Evolutionary conservation across 768 basidiomycete genomes (phyloP).

Genomic region (Boletellus ananas): DNA sequence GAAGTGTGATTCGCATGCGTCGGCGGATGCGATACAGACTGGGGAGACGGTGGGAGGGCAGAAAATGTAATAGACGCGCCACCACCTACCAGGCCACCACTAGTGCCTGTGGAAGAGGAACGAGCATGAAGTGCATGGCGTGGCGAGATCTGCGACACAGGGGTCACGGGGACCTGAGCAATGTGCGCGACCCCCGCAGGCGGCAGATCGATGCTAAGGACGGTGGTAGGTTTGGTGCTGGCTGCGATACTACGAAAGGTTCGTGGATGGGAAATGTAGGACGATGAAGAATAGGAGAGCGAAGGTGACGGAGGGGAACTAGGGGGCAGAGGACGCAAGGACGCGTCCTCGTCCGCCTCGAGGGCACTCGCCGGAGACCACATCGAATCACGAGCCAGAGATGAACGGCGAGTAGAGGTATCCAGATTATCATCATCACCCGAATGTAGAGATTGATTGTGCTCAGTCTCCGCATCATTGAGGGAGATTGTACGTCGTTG

Average conservation of each 20-base stretch:
- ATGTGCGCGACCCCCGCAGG: constrained; percentile 87
- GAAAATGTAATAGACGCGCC: constrained; percentile 72
- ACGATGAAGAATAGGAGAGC: constrained; percentile 78
- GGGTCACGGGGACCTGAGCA: constrained; percentile 74
- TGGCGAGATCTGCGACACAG: constrained; percentile 44
- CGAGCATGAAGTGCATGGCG: constrained; percentile 59
- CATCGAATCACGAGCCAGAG: constrained; percentile 64
- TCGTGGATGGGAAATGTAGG: constrained; percentile 75
- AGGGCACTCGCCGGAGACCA: constrained; percentile 75
- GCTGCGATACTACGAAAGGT: constrained; percentile 82
- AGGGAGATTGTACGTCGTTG: constrained; percentile 63
- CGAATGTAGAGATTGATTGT: constrained; percentile 33
- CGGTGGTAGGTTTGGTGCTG: constrained; percentile 92
- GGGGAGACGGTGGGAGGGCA: constrained; percentile 51
- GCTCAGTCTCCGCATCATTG: constrained; percentile 52
- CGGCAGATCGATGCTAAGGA: constrained; percentile 83
- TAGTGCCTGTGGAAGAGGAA: constrained; percentile 54
- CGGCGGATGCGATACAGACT: constrained; percentile 42
- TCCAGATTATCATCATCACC: constrained; percentile 42
- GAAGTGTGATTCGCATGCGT: constrained; percentile 16
- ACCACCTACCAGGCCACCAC: constrained; percentile 40
- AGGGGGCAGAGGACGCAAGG: constrained; percentile 84
- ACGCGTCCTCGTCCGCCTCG: constrained; percentile 95
- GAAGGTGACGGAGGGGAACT: constrained; percentile 85
- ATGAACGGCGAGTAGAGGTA: constrained; percentile 51